A percentile compares a stretch with the other conserved stretches of the same genome.
These are phyloP conservation scores for Neofusicoccum parvum DNA, from an alignment of 2,329 filamentous ascomycete genomes.

Conservation along the genomic window DNA sequence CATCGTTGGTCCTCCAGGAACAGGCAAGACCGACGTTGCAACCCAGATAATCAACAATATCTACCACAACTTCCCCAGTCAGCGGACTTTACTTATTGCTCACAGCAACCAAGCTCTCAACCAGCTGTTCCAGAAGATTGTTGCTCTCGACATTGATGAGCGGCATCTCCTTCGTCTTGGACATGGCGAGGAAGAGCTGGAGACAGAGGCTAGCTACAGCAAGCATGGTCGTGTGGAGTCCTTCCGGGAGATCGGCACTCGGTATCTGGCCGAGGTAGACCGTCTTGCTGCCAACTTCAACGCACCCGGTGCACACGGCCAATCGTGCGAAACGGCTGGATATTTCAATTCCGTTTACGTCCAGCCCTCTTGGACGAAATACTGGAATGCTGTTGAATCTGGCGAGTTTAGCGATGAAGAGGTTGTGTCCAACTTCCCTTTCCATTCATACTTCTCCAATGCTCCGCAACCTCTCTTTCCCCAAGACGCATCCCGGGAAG, in stretches of 20 bases:
- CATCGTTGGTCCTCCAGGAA: constrained; percentile 92
- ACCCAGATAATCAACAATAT: constrained; percentile 99
- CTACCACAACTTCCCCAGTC: constrained; percentile 94
- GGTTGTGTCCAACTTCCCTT: constrained; percentile 78
- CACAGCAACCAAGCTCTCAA: constrained; percentile 98
- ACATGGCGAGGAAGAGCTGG: constrained; percentile 92
- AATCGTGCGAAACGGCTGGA: constrained; percentile 92
- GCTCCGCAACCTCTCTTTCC: constrained; percentile 86
- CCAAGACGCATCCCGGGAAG: constrained; percentile 62
- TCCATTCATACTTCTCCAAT: constrained; percentile 83
- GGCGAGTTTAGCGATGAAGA: constrained; percentile 61
- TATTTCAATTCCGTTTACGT: constrained; percentile 96
- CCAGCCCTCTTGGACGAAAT: constrained; percentile 84
- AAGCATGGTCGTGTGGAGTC: constrained; percentile 95
- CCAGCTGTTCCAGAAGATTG: constrained; percentile 96
- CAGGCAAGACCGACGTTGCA: constrained; percentile 98
- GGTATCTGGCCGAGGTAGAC: constrained; percentile 79
- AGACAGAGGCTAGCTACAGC: constrained; percentile 83
- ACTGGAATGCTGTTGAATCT: constrained; percentile 65
- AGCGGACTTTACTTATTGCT: constrained; percentile 88
- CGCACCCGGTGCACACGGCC: constrained; percentile 91
- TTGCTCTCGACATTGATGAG: constrained; percentile 93
- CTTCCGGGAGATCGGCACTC: constrained; percentile 83
- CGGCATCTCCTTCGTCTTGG: constrained; percentile 89
- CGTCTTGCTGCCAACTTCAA: constrained; percentile 81